These are phyloP conservation scores for Colletotrichum limetticola DNA, from an alignment of 2,329 filamentous ascomycete species.

Conservation along the genomic window DNA sequence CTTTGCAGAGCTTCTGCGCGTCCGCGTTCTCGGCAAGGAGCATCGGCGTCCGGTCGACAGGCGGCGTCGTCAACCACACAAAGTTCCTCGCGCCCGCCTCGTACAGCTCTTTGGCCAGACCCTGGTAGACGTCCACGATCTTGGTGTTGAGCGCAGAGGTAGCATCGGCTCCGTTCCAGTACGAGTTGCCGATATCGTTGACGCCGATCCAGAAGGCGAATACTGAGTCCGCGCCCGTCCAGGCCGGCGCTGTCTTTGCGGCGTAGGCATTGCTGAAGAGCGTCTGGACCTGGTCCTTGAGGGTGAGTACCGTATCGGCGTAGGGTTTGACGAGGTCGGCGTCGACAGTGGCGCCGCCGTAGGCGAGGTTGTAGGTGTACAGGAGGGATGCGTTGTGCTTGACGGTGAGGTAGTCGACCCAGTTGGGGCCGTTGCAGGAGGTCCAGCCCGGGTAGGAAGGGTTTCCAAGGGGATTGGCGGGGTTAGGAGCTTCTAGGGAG, in stretches of 20 bases:
- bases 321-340: slow-evolving; percentile 62
- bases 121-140: slow-evolving; percentile 56
- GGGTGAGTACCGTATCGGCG: slow-evolving; percentile 54
- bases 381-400: slow-evolving; percentile 58
- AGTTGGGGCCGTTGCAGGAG: slow-evolving; percentile 61
- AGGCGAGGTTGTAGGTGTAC: slow-evolving; percentile 64
- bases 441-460: slow-evolving; percentile 64
- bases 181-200: slow-evolving; percentile 65
- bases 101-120: slow-evolving; percentile 58
- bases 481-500: slow-evolving; percentile 59
- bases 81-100: slow-evolving; percentile 66
- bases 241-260: slow-evolving; percentile 49
- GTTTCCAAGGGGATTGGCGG: slow-evolving; percentile 70
- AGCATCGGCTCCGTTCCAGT: slow-evolving; percentile 44
- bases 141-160: slow-evolving; percentile 46
- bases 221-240: slow-evolving; percentile 51
- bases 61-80: slow-evolving; percentile 68
- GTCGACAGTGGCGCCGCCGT: slow-evolving; percentile 65
- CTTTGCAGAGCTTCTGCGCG: slow-evolving; percentile 48
- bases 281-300: slow-evolving; percentile 61
- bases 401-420: slow-evolving; percentile 60
- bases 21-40: slow-evolving; percentile 51
- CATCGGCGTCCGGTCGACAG: slow-evolving; percentile 64
- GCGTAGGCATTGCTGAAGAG: slow-evolving; percentile 35
- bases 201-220: slow-evolving; percentile 65